These are phyloP conservation scores for Lentinula raphanica DNA, from an alignment of 768 basidiomycete species.

Conservation along the genomic window DNA sequence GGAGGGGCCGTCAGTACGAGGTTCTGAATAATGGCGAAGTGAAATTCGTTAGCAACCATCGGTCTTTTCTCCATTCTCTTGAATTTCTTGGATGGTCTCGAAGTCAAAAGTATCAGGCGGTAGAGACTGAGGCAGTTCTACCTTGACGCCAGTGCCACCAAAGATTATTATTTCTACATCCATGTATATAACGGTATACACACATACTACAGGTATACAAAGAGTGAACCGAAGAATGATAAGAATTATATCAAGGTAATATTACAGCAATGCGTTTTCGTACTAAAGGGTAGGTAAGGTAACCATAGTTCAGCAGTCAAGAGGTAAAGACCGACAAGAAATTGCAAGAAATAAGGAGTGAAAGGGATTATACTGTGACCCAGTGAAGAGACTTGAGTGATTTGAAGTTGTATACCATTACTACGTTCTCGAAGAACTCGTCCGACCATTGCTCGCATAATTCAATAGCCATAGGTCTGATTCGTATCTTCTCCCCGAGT, in stretches of 20 bases:
- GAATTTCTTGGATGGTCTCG: constrained; percentile 15
- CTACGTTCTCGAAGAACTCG: constrained; percentile 54
- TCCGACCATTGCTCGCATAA: constrained; percentile 56
- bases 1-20: constrained; percentile 81
- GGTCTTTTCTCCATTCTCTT: constrained; percentile 20
- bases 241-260: neutral
- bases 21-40: constrained; percentile 74
- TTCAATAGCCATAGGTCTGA: constrained; percentile 43
- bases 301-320: neutral
- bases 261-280: neutral
- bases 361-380: constrained; percentile 2
- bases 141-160: neutral
- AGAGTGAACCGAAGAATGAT: neutral
- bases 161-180: neutral
- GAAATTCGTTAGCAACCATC: constrained; percentile 21
- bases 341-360: neutral
- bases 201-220: neutral
- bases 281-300: neutral
- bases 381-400: constrained; percentile 1
- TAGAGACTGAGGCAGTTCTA: constrained; percentile 16
- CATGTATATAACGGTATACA: neutral
- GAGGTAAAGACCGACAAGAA: constrained; percentile 1
- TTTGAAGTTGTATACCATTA: constrained; percentile 22
- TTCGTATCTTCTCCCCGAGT: constrained; percentile 36
- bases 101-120: constrained; percentile 28